A percentile compares a stretch with the other conserved stretches of the same genome.
phyloP scores from a whole-genome alignment of 2,329 filamentous ascomycete genomes.

The Thermothelomyces thermophilus region DNA sequence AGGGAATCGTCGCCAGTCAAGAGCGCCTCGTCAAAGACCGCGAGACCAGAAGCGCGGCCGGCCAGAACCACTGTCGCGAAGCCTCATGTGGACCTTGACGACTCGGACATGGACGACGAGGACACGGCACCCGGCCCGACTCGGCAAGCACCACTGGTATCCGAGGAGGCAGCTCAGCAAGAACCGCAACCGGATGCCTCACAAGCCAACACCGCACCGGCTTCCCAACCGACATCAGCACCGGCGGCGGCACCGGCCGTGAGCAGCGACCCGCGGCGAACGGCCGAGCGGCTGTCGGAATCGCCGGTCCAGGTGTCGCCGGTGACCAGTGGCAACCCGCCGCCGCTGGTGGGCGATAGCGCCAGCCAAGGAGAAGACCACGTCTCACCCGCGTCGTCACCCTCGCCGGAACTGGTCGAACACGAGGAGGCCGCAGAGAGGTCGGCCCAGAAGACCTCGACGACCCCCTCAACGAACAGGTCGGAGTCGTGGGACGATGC shows the following conservation, averaged over 20 bases:
- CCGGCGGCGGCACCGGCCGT: slow-evolving; percentile 29
- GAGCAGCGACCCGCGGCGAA: slow-evolving; percentile 23
- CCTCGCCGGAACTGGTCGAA: slow-evolving; percentile 55
- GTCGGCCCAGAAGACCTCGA: slow-evolving; percentile 40
- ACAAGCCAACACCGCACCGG: slow-evolving; percentile 36
- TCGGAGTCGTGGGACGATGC: slow-evolving; percentile 75
- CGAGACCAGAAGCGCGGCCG: slow-evolving; percentile 42
- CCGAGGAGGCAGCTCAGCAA: slow-evolving; percentile 24
- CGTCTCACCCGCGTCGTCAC: slow-evolving; percentile 56
- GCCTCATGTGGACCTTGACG: slow-evolving; percentile 60
- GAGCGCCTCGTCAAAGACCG: slow-evolving; percentile 35
- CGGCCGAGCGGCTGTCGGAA: slow-evolving; percentile 51
- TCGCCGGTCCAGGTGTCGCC: slow-evolving; percentile 63
- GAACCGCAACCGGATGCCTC: slow-evolving; percentile 28
- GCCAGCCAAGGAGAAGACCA: slow-evolving; percentile 60
- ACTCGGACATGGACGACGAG: slow-evolving; percentile 58
- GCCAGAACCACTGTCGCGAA: slow-evolving; percentile 54
- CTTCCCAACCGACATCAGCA: slow-evolving; percentile 26
- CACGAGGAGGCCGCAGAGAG: slow-evolving; percentile 37
- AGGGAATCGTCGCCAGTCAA: slow-evolving; percentile 39
- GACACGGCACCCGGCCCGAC: slow-evolving; percentile 27
- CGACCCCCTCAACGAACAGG: slow-evolving; percentile 49
- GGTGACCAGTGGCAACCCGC: slow-evolving; percentile 47
- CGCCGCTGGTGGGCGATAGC: slow-evolving; percentile 62
- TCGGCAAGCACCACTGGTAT: slow-evolving; percentile 24